Evolutionary conservation across 2,329 filamentous ascomycete species (phyloP).

Genomic region (Cyphellophora attinorum): DNA sequence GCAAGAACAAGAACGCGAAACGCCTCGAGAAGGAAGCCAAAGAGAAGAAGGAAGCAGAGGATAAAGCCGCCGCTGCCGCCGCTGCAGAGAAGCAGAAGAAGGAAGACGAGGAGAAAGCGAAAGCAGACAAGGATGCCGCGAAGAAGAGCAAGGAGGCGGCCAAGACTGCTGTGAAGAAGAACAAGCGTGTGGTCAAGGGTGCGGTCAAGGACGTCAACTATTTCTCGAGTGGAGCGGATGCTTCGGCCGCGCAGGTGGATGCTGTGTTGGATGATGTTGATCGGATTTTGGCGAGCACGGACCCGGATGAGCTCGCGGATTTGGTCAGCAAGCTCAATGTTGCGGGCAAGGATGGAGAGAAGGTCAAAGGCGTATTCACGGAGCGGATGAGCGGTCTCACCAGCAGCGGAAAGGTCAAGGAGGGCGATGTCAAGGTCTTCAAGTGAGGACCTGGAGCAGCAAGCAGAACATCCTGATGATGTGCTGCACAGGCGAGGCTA

Average conservation of each 20-base stretch:
- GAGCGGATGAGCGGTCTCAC: slow-evolving; percentile 71
- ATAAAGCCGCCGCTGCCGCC: slow-evolving; percentile 72
- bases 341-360: slow-evolving; percentile 64
- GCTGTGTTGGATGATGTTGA: slow-evolving; percentile 78
- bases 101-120: slow-evolving; percentile 78
- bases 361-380: slow-evolving; percentile 77
- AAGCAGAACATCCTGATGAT: too few relatives aligned
- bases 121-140: slow-evolving; percentile 67
- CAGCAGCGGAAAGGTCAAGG: slow-evolving; percentile 75
- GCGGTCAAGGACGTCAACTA: slow-evolving; percentile 98
- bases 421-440: slow-evolving; percentile 62
- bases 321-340: slow-evolving; percentile 72
- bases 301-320: slow-evolving; percentile 78
- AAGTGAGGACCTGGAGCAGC: slow-evolving; percentile 11
- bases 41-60: slow-evolving; percentile 76
- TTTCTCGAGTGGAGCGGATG: slow-evolving; percentile 63
- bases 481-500: too few relatives aligned
- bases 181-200: slow-evolving; percentile 91
- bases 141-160: slow-evolving; percentile 99
- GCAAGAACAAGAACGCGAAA: slow-evolving; percentile 94
- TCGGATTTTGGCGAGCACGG: slow-evolving; percentile 75
- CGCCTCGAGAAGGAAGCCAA: slow-evolving; percentile 81
- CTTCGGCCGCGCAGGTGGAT: slow-evolving; percentile 70
- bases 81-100: slow-evolving; percentile 71
- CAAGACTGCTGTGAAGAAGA: slow-evolving; percentile 99